Conservation (phyloP, 2,329 filamentous ascomycete species). For the Apiospora arundinis region DNA sequence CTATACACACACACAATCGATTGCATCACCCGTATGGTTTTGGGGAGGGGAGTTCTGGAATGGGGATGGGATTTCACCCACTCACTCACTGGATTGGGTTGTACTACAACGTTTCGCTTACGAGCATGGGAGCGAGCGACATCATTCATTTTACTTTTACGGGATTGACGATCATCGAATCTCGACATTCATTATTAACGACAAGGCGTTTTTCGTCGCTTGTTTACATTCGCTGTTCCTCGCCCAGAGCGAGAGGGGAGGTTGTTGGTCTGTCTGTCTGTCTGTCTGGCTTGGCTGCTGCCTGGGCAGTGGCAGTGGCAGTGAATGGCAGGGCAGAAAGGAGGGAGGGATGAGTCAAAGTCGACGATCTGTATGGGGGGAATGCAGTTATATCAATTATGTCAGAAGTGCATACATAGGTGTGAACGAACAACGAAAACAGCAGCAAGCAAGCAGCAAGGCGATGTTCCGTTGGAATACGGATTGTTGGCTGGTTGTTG, state of each 20-base stretch:
- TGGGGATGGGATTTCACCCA: no score
- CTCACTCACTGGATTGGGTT: background rate
- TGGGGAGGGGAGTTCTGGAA: background rate
- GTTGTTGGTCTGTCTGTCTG: no score
- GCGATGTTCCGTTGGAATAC: background rate
- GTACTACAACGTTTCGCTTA: background rate
- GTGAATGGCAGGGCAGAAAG: background rate
- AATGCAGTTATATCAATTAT: background rate
- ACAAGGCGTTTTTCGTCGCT: background rate
- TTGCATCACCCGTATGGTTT: conserved; percentile 9
- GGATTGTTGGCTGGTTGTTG: background rate
- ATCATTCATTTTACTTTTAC: background rate
- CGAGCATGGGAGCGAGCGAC: background rate
- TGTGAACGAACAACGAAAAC: background rate
- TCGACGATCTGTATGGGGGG: background rate
- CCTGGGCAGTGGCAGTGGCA: no score
- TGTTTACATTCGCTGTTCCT: conserved; percentile 20
- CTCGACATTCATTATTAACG: background rate
- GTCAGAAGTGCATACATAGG: background rate
- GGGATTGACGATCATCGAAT: background rate
- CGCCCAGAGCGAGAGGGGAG: background rate
- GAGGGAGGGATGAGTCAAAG: background rate
- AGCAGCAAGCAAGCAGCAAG: background rate
- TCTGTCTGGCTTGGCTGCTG: background rate
- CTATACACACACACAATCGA: conserved; percentile 14